phyloP scores from a whole-genome alignment of 2,329 filamentous ascomycete genomes.

The Fusarium caatingaense region DNA sequence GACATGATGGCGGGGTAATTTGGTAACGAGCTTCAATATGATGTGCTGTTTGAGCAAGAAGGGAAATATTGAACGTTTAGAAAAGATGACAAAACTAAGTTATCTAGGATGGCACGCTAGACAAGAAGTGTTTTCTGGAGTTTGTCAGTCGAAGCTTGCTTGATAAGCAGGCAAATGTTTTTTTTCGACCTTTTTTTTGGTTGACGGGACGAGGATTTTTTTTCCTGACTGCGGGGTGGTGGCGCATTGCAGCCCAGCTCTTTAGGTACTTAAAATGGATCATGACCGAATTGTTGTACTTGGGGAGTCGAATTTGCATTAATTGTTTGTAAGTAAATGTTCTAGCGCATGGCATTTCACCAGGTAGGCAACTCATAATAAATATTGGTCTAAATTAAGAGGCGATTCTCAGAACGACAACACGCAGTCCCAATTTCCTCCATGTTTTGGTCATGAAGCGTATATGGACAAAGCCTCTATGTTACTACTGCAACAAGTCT shows the following conservation, averaged over 20 bases:
- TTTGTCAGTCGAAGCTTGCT: slow-evolving; percentile 43
- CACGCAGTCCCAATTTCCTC: not conserved
- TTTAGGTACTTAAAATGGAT: slow-evolving; percentile 8
- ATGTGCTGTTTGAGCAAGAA: not conserved
- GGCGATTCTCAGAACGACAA: not conserved
- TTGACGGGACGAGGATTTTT: slow-evolving; percentile 43
- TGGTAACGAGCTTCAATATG: not conserved
- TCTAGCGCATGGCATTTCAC: not conserved
- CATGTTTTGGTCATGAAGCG: not conserved
- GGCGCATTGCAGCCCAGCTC: slow-evolving; percentile 30
- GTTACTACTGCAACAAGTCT: not conserved
- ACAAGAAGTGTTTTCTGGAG: slow-evolving; percentile 1
- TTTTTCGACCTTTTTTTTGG: slow-evolving; percentile 35
- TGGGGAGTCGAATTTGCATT: not conserved
- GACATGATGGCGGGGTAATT: slow-evolving; percentile 50
- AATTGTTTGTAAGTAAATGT: not conserved
- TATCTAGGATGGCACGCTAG: not conserved
- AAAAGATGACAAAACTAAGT: not conserved
- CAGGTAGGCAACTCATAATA: not conserved
- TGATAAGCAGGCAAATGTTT: slow-evolving; percentile 46
- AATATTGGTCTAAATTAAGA: not conserved
- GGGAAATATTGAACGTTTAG: not conserved
- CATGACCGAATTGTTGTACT: slow-evolving; percentile 1
- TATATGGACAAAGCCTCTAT: not conserved
- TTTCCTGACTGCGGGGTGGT: slow-evolving; percentile 46